phyloP scores from a whole-genome alignment of 306 rosid species.

The Amphicarpaea edgeworthii region DNA sequence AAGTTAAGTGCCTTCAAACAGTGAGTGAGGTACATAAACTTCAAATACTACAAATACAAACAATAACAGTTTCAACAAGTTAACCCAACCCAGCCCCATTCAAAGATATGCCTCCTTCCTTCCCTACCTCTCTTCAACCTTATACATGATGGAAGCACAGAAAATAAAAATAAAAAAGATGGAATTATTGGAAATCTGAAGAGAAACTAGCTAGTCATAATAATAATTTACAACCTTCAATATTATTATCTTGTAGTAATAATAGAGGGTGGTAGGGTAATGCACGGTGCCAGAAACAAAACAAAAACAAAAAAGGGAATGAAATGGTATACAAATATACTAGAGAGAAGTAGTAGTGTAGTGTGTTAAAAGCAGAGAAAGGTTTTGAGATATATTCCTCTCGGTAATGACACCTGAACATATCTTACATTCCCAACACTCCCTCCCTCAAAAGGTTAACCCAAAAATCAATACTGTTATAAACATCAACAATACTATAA shows the following conservation, averaged over 20 bases:
- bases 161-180: conserved; percentile 1
- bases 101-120: background rate
- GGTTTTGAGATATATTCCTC: conserved; percentile 45
- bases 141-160: background rate
- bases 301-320: background rate
- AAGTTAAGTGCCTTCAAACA: conserved; percentile 32
- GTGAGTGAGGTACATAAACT: conserved; percentile 1
- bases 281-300: background rate
- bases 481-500: background rate
- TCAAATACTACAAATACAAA: conserved; percentile 23
- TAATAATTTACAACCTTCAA: conserved; percentile 2
- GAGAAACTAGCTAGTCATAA: conserved; percentile 10
- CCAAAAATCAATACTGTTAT: conserved; percentile 33
- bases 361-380: conserved; percentile 39
- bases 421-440: conserved; percentile 67
- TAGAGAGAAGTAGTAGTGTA: background rate
- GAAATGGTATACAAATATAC: background rate
- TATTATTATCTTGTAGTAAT: conserved; percentile 16
- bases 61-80: background rate
- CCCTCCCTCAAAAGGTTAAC: conserved; percentile 43
- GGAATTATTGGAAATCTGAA: background rate
- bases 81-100: conserved; percentile 22
- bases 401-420: conserved; percentile 55
- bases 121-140: background rate
- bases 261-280: background rate